A percentile compares a stretch with the other conserved stretches of the same genome.
phyloP scores from a whole-genome alignment of 129 eudicot genomes.

The Flaveria ramosissima region DNA sequence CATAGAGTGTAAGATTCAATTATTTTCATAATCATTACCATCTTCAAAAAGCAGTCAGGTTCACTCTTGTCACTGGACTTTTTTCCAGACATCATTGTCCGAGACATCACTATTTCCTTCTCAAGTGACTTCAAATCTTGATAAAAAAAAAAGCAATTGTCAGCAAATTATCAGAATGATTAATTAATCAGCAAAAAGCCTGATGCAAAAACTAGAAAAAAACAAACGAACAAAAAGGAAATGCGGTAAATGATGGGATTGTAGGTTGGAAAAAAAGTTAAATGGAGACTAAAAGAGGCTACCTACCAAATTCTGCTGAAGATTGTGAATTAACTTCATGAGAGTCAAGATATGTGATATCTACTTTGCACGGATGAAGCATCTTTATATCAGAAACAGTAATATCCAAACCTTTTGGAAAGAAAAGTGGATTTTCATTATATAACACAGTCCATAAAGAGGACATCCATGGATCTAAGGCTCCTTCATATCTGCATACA shows the following conservation, averaged over 20 bases:
- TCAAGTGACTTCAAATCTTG: constrained; percentile 66
- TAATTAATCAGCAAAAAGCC: background rate
- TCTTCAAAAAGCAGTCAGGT: constrained; percentile 73
- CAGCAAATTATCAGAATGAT: constrained; percentile 1
- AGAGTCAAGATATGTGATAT: constrained; percentile 47
- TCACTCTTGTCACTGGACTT: constrained; percentile 57
- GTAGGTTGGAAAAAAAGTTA: background rate
- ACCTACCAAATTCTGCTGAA: constrained; percentile 36
- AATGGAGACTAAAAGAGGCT: background rate
- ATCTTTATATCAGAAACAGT: constrained; percentile 39
- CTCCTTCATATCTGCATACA: constrained; percentile 80
- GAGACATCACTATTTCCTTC: constrained; percentile 64
- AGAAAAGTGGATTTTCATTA: constrained; percentile 46
- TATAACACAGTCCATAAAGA: constrained; percentile 74
- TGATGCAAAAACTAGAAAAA: background rate
- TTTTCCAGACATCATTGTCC: constrained; percentile 55
- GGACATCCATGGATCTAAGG: constrained; percentile 96
- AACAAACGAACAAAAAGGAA: background rate
- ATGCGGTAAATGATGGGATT: background rate
- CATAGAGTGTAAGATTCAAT: background rate
- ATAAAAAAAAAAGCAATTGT: constrained; percentile 11
- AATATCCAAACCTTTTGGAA: constrained; percentile 68
- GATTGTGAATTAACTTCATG: constrained; percentile 40
- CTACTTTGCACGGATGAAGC: constrained; percentile 71
- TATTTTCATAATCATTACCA: constrained; percentile 45